A percentile compares a stretch with the other conserved stretches of the same genome.
Evolutionary conservation across 2,329 filamentous ascomycete species (phyloP).

Genomic region (Diaporthe sp.): DNA sequence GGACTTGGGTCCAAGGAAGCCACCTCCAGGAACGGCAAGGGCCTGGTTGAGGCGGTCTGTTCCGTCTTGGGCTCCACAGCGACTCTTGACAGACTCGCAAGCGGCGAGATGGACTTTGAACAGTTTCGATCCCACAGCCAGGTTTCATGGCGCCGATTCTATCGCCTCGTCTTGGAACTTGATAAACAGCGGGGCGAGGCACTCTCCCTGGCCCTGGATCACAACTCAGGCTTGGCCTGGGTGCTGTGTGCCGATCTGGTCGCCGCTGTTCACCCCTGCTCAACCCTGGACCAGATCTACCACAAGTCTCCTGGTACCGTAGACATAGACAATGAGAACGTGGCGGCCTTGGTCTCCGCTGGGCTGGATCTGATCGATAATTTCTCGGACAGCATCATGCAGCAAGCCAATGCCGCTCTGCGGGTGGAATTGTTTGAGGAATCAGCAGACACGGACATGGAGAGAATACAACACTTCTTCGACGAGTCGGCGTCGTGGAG

Average conservation of each 20-base stretch:
- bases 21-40: constrained; percentile 60
- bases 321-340: constrained; percentile 64
- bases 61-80: constrained; percentile 78
- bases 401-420: constrained; percentile 76
- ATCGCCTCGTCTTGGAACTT: constrained; percentile 85
- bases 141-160: constrained; percentile 90
- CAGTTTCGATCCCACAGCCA: constrained; percentile 81
- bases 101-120: constrained; percentile 79
- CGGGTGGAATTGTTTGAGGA: constrained; percentile 81
- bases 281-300: constrained; percentile 78
- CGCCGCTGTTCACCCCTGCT: constrained; percentile 84
- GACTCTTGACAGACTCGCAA: constrained; percentile 70
- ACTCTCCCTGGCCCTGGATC: constrained; percentile 81
- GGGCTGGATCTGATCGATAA: constrained; percentile 78
- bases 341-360: constrained; percentile 75
- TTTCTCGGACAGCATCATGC: constrained; percentile 77
- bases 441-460: constrained; percentile 75
- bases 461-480: constrained; percentile 83
- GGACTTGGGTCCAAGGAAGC: constrained; percentile 61
- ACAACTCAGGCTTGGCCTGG: constrained; percentile 80
- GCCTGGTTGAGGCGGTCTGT: constrained; percentile 82
- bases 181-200: constrained; percentile 89
- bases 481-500: constrained; percentile 83
- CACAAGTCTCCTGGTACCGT: constrained; percentile 59
- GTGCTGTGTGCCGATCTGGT: constrained; percentile 86